phyloP scores from a whole-genome alignment of 345 rosid genomes.

The Eucalyptus erythrocorys region DNA sequence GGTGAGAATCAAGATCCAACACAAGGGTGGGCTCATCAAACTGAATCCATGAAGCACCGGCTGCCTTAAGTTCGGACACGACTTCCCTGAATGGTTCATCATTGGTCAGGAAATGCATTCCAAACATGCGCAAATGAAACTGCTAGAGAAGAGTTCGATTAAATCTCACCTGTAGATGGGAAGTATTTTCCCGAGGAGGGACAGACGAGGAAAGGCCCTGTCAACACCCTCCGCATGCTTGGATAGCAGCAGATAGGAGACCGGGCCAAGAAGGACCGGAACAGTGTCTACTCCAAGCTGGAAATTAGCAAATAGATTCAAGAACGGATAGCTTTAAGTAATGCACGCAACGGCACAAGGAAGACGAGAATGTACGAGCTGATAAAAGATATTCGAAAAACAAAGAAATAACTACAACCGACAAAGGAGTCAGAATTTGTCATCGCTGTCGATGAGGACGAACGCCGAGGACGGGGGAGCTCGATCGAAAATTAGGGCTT shows the following conservation, averaged over 20 bases:
- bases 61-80: slow-evolving; percentile 69
- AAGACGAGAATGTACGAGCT: not conserved
- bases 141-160: not conserved
- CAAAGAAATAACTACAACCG: not conserved
- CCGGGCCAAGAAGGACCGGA: slow-evolving; percentile 44
- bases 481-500: no score
- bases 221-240: no score
- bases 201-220: no score
- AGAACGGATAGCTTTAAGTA: not conserved
- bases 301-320: not conserved
- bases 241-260: no score
- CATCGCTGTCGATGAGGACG: no score
- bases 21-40: slow-evolving; percentile 53
- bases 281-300: slow-evolving; percentile 80
- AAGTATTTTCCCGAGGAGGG: no score
- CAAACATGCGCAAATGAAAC: not conserved
- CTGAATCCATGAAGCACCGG: slow-evolving; percentile 94
- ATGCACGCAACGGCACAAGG: no score
- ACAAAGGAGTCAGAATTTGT: not conserved
- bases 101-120: not conserved
- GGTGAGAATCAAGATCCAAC: no score
- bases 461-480: no score
- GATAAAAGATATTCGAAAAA: not conserved
- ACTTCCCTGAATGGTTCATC: slow-evolving; percentile 41
- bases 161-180: slow-evolving; percentile 23